Evolutionary conservation across 2,329 filamentous ascomycete species (phyloP), one percentile per base, ranked within the genome.

Genomic region (Coniochaeta hoffmannii): DNA sequence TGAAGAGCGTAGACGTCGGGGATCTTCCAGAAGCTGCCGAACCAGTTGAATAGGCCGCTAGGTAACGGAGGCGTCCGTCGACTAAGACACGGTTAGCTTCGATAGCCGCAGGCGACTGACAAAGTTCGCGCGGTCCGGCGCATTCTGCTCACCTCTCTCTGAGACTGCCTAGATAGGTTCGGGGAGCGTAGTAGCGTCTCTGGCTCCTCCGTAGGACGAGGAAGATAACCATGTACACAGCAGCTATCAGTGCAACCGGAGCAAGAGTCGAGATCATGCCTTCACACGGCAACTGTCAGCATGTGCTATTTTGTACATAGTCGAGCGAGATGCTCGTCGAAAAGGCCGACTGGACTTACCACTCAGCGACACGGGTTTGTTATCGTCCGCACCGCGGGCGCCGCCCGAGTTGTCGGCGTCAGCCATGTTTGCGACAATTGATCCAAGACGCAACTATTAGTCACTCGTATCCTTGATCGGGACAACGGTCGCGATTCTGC

Each of bases 1-100:
- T 94, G 89, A 22, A 97, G 82, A 26, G 92, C 83, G 65, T 89
- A 90, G 38, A 85, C 85, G 68, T 97, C 92, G 3, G 81, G 80
- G 44, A 82, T 79, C 62, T 79, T 80, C 73, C 82, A 87, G 71
- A 90, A 88, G 12, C 79, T 74, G 10, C 72, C 71, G 56, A 90
- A 70, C 88, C 88, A 91, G 62, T 87, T 82, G 63, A 88, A 73
- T 49, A 84, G 68, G 54, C 87, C 86, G 26, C 68, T 75, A 3
- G 86, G 82, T 0, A 87, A 74, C 1, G 74, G 66, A 22, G 83
- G 83, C 12, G 80, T 81, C 32, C 85, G 81, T 58, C 84, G 76
- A 60, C 78, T 81, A 2, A 19, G 19, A 2, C 3, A 7, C 8
- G 19, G 52, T 59, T 26, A 57, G 57, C 24, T 8, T 35, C 10